Percentiles rank a stretch among this genome's conserved stretches.
These are phyloP conservation scores for Mycena belliarum DNA, from an alignment of 768 basidiomycete species.

Conservation along the genomic window DNA sequence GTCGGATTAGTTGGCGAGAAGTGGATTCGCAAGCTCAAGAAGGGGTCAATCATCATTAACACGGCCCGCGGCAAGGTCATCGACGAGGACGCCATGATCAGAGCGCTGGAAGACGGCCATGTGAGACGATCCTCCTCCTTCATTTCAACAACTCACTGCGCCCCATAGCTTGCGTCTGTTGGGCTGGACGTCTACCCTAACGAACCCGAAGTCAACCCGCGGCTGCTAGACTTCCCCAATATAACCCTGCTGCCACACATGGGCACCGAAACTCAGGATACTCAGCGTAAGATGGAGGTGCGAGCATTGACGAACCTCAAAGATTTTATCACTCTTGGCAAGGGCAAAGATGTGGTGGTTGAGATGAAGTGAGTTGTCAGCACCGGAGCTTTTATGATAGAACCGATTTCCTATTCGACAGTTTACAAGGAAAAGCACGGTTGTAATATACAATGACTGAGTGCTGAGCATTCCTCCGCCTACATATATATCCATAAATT, in stretches of 20 bases:
- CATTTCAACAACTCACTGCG: slow-evolving; percentile 7
- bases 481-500: not conserved
- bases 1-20: slow-evolving; percentile 72
- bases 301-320: slow-evolving; percentile 77
- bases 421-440: slow-evolving; percentile 6
- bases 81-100: slow-evolving; percentile 85
- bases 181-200: slow-evolving; percentile 88
- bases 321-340: slow-evolving; percentile 66
- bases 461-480: too few species aligned
- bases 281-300: slow-evolving; percentile 81
- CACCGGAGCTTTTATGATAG: not conserved
- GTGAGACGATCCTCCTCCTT: slow-evolving; percentile 44
- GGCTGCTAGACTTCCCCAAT: slow-evolving; percentile 77
- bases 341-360: slow-evolving; percentile 65
- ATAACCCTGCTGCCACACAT: slow-evolving; percentile 89
- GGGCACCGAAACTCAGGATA: slow-evolving; percentile 85
- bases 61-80: slow-evolving; percentile 91
- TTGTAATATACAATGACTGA: not conserved
- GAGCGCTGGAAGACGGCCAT: slow-evolving; percentile 83
- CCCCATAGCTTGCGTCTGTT: slow-evolving; percentile 65
- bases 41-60: slow-evolving; percentile 78
- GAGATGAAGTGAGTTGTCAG: slow-evolving; percentile 40
- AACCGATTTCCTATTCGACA: slow-evolving; percentile 11
- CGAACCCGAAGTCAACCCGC: slow-evolving; percentile 79
- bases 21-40: slow-evolving; percentile 77